Evolutionary conservation across 106 monocot genomes (phyloP), one percentile per base, ranked within the genome.

Genomic region (Allium sativum): DNA sequence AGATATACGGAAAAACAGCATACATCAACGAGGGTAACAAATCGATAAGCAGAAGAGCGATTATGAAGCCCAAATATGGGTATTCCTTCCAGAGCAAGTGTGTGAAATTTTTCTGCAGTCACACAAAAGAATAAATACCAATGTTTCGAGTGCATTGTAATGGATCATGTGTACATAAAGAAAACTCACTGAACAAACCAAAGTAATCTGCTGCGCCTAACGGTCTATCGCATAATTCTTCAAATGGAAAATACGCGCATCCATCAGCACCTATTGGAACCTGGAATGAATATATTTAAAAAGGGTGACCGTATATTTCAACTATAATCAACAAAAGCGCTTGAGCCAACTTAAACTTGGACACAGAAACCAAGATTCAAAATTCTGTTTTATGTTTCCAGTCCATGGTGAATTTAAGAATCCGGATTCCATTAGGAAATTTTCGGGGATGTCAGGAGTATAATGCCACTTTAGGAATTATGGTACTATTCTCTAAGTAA

Each of bases 151-250:
- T 31, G 5, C 31, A 31, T 31, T 31, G 0, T 31, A 31, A 31
- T 31, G 31, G 5, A 31, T 31, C 31, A 31, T 31, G 31, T 2
- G 2, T 31, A 31, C 31, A 50, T 11, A 50, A 50, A 50, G 48
- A 53, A 12, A 44, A 76, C 90, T 82, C 58, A 98, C 96, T 92
- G 64, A 91, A 98, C 22, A 98, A 72, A 31, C 96, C 96, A 51
- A 98, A 83, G 42, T 98, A 98, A 56, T 98, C 96, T 12, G 96
- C 96, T 66, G 91, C 96, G 48, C 96, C 96, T 62, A 98, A 69
- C 55, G 96, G 96, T 67, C 64, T 77, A 60, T 98, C 96, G 72
- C 96, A 98, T 53, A 98, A 75, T 54, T 91, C 88, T 76, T 88
- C 91, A 72, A 98, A 98, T 58, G 67, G 67, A 52, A 98, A 98